These are phyloP conservation scores for Goffeauzyma gilvescens DNA, from an alignment of 768 basidiomycete genomes.

Conservation along the genomic window DNA sequence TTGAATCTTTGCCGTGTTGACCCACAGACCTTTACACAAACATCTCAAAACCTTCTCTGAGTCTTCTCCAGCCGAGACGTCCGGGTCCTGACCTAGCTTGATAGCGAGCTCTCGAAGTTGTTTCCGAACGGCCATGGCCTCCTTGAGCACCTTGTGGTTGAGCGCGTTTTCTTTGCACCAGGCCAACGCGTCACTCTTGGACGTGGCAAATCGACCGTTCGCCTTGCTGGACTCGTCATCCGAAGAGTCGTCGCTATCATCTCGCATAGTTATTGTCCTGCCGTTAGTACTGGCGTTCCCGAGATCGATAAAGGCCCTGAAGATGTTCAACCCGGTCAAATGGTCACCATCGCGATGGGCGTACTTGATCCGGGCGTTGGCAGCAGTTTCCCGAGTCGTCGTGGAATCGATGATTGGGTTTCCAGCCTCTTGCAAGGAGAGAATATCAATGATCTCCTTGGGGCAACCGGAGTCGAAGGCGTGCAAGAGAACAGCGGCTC, in stretches of 20 bases:
- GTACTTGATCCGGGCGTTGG: constrained; percentile 53
- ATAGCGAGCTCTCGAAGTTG: constrained; percentile 55
- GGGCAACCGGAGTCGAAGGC: constrained; percentile 57
- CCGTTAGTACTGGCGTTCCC: not conserved
- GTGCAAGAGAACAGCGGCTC: constrained; percentile 59
- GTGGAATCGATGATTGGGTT: constrained; percentile 58
- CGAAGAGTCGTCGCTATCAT: too few species aligned
- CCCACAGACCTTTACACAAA: constrained; percentile 55
- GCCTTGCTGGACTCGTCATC: constrained; percentile 6
- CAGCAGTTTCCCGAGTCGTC: constrained; percentile 48
- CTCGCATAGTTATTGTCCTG: constrained; percentile 38
- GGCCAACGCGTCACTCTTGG: constrained; percentile 33
- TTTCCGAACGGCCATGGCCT: constrained; percentile 57
- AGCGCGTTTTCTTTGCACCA: constrained; percentile 77
- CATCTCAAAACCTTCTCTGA: constrained; percentile 52
- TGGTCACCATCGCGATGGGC: constrained; percentile 75
- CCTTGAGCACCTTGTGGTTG: constrained; percentile 59
- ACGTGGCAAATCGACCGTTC: constrained; percentile 24
- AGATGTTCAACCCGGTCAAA: constrained; percentile 66
- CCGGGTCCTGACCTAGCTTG: constrained; percentile 44
- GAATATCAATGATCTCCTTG: constrained; percentile 59
- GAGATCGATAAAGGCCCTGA: constrained; percentile 66
- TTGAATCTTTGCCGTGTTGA: constrained; percentile 65
- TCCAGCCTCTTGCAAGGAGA: constrained; percentile 63
- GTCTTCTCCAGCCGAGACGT: constrained; percentile 42